phyloP scores from a whole-genome alignment of 495 filamentous ascomycete species.

The Neurospora sublineolata region DNA sequence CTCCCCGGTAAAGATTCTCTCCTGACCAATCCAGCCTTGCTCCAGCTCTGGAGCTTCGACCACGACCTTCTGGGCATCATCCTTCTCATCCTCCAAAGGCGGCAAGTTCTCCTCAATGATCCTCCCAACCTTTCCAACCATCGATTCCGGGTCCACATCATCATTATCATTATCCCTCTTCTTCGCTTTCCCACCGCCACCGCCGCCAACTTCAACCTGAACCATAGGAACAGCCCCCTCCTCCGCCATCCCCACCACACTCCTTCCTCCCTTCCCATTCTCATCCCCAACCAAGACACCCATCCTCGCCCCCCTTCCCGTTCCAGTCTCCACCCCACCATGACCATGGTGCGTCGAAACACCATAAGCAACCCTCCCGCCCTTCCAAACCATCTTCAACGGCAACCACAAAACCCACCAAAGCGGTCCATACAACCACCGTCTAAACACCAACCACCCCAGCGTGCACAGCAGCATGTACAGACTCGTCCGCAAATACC shows the following conservation, averaged over 20 bases:
- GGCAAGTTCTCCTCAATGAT: slow-evolving; percentile 35
- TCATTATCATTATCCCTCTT: slow-evolving; percentile 1
- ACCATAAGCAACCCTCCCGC: slow-evolving; percentile 34
- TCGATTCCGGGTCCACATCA: slow-evolving; percentile 16
- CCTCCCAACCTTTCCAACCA: slow-evolving; percentile 37
- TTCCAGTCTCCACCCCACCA: slow-evolving; percentile 10
- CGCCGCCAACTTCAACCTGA: slow-evolving; percentile 11
- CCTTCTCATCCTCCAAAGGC: slow-evolving; percentile 7
- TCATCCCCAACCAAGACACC: slow-evolving; percentile 12
- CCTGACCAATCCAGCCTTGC: background rate
- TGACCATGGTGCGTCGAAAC: slow-evolving; percentile 22
- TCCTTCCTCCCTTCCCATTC: slow-evolving; percentile 7
- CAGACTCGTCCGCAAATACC: slow-evolving; percentile 86
- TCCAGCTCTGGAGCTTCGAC: slow-evolving; percentile 6
- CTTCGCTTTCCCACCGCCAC: background rate
- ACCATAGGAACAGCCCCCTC: slow-evolving; percentile 37
- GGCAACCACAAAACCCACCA: slow-evolving; percentile 85
- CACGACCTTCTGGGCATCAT: slow-evolving; percentile 18
- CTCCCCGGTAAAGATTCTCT: background rate
- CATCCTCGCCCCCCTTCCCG: slow-evolving; percentile 19
- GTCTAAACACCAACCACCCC: slow-evolving; percentile 71
- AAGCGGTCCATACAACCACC: slow-evolving; percentile 76
- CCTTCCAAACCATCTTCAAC: slow-evolving; percentile 44
- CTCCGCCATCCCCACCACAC: slow-evolving; percentile 33
- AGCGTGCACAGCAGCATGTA: slow-evolving; percentile 68